Percentiles rank a stretch among this genome's conserved stretches.
These are phyloP conservation scores for Coemansia pectinata DNA, from an alignment of 192 early-diverging fungal genomes.

Conservation along the genomic window DNA sequence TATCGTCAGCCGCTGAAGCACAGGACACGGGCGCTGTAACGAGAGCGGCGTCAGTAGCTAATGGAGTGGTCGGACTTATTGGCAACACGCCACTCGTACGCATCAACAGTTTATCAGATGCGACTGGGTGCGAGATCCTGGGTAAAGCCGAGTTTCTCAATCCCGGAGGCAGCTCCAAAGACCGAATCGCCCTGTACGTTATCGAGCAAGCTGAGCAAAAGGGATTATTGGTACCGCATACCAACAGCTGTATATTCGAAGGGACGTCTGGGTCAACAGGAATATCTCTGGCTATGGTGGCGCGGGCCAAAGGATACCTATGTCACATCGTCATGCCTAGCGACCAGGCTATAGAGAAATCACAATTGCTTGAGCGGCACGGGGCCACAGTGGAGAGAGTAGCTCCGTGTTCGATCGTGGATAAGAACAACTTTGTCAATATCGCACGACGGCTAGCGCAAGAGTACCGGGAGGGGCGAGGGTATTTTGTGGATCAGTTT, in stretches of 20 bases:
- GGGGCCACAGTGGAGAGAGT: slow-evolving; percentile 92
- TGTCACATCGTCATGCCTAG: slow-evolving; percentile 97
- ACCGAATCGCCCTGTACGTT: slow-evolving; percentile 87
- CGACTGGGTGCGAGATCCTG: slow-evolving; percentile 87
- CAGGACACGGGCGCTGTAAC: not conserved
- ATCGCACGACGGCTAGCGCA: slow-evolving; percentile 75
- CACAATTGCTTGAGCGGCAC: slow-evolving; percentile 75
- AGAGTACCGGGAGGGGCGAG: slow-evolving; percentile 58
- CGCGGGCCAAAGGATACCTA: slow-evolving; percentile 84
- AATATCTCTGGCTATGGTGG: slow-evolving; percentile 90
- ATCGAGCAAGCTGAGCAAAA: slow-evolving; percentile 73
- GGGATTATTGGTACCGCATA: slow-evolving; percentile 71
- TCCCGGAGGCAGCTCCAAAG: slow-evolving; percentile 91
- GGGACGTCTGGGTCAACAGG: slow-evolving; percentile 97
- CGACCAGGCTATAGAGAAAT: slow-evolving; percentile 91
- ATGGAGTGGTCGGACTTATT: slow-evolving; percentile 81
- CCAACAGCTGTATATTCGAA: slow-evolving; percentile 83
- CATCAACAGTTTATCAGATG: slow-evolving; percentile 81
- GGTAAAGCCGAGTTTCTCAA: slow-evolving; percentile 85
- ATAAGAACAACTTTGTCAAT: slow-evolving; percentile 90
- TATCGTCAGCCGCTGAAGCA: not conserved
- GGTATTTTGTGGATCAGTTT: slow-evolving; percentile 93
- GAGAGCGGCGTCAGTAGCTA: not conserved
- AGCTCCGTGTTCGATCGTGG: slow-evolving; percentile 86
- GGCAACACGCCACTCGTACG: slow-evolving; percentile 91